Evolutionary conservation across 352 stramenopile species (phyloP).

Genomic region (Elongisporangium undulatum): DNA sequence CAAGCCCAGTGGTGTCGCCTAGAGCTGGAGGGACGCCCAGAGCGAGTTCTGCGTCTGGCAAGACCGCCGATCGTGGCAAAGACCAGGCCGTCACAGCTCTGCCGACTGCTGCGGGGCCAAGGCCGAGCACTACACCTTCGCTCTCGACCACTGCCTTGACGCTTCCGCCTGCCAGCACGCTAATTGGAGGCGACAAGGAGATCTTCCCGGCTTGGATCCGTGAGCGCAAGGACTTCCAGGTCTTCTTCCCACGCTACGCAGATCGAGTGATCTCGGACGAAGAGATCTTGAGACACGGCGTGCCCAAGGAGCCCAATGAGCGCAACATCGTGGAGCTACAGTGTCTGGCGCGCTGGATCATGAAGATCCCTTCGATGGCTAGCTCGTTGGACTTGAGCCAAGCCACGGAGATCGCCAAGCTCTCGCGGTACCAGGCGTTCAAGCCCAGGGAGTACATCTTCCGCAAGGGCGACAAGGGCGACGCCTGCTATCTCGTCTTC

Average conservation of each 20-base stretch:
- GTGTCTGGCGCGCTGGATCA: slow-evolving; percentile 68
- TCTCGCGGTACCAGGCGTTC: slow-evolving; percentile 48
- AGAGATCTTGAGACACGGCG: slow-evolving; percentile 57
- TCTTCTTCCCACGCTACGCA: slow-evolving; percentile 62
- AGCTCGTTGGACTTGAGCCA: slow-evolving; percentile 63
- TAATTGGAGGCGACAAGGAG: slow-evolving; percentile 19
- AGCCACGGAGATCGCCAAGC: slow-evolving; percentile 65
- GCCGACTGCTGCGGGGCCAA: slow-evolving; percentile 1
- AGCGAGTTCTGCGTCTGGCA: slow-evolving; percentile 10
- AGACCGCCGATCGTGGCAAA: slow-evolving; percentile 14
- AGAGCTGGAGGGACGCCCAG: not conserved
- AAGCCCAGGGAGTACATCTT: slow-evolving; percentile 52
- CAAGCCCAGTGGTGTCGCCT: slow-evolving; percentile 1
- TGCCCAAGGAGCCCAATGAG: slow-evolving; percentile 53
- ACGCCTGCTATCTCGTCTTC: slow-evolving; percentile 65
- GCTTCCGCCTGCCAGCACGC: not conserved
- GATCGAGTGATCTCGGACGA: slow-evolving; percentile 62
- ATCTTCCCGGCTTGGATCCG: slow-evolving; percentile 58
- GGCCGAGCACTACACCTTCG: slow-evolving; percentile 1
- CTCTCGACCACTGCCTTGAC: not conserved
- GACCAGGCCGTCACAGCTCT: slow-evolving; percentile 1
- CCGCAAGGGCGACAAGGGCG: slow-evolving; percentile 53
- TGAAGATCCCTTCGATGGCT: slow-evolving; percentile 68
- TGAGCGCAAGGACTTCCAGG: slow-evolving; percentile 76
- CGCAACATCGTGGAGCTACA: slow-evolving; percentile 73